A percentile compares a stretch with the other conserved stretches of the same genome.
phyloP scores from a whole-genome alignment of 257 asterid species.

The Solanum appendiculatum region DNA sequence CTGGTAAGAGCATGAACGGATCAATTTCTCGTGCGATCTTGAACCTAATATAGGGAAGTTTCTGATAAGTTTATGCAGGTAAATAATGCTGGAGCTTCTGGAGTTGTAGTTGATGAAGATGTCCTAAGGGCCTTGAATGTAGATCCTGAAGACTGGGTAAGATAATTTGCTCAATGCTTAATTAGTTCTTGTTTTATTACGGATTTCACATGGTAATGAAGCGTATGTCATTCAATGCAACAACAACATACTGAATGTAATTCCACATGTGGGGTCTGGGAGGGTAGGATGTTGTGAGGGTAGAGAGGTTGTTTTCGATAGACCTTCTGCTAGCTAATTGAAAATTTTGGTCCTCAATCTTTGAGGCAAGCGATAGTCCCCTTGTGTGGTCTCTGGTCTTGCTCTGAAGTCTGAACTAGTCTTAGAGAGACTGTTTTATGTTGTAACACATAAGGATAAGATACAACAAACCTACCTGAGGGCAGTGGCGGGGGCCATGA shows the following conservation, averaged over 20 bases:
- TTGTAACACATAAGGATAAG: neutral
- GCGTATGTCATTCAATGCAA: neutral
- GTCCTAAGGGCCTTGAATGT: slow-evolving; percentile 45
- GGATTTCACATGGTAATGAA: neutral
- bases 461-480: neutral
- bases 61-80: slow-evolving; percentile 33
- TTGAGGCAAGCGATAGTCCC: neutral
- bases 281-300: neutral
- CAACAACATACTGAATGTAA: neutral
- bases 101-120: slow-evolving; percentile 59
- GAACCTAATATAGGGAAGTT: neutral
- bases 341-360: neutral
- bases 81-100: slow-evolving; percentile 79
- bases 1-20: slow-evolving; percentile 25
- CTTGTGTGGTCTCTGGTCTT: neutral
- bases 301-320: neutral
- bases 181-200: neutral
- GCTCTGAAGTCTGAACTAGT: neutral
- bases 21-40: neutral
- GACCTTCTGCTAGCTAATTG: neutral
- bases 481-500: neutral
- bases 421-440: neutral
- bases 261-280: neutral
- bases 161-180: neutral
- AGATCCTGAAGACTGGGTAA: slow-evolving; percentile 57